Evolutionary conservation across 2,329 filamentous ascomycete species (phyloP).

Genomic region (Hortaea sp.): DNA sequence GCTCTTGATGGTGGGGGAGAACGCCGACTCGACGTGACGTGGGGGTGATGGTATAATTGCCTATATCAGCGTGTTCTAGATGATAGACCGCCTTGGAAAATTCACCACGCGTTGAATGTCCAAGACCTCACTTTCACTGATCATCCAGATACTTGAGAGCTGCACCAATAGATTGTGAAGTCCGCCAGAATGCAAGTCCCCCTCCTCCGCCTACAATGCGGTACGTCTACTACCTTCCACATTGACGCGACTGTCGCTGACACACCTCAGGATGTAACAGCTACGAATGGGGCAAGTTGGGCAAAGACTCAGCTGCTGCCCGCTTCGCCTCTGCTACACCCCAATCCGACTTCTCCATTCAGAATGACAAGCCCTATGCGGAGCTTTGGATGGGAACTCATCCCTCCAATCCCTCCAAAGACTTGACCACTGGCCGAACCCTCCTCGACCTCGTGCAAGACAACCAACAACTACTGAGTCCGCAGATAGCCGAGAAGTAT

Average conservation of each 20-base stretch:
- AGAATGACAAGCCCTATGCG: conserved; percentile 84
- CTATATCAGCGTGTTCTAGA: too few species aligned
- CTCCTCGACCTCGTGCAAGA: conserved; percentile 80
- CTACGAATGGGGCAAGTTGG: conserved; percentile 98
- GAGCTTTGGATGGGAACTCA: conserved; percentile 99
- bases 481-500: conserved; percentile 63
- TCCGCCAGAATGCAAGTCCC: conserved; percentile 57
- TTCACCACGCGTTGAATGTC: too few species aligned
- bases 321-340: conserved; percentile 81
- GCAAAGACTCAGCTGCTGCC: conserved; percentile 76
- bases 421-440: conserved; percentile 71
- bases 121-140: too few species aligned
- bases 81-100: too few species aligned
- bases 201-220: conserved; percentile 72
- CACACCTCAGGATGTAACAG: conserved; percentile 69
- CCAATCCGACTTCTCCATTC: conserved; percentile 61
- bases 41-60: too few species aligned
- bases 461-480: conserved; percentile 72
- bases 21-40: too few species aligned
- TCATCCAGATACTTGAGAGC: too few species aligned
- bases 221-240: conserved; percentile 31
- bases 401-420: conserved; percentile 87
- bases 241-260: not conserved
- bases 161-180: not conserved
- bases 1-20: too few species aligned